phyloP scores from a whole-genome alignment of 768 basidiomycete genomes.

The Peribolospora baueri region DNA sequence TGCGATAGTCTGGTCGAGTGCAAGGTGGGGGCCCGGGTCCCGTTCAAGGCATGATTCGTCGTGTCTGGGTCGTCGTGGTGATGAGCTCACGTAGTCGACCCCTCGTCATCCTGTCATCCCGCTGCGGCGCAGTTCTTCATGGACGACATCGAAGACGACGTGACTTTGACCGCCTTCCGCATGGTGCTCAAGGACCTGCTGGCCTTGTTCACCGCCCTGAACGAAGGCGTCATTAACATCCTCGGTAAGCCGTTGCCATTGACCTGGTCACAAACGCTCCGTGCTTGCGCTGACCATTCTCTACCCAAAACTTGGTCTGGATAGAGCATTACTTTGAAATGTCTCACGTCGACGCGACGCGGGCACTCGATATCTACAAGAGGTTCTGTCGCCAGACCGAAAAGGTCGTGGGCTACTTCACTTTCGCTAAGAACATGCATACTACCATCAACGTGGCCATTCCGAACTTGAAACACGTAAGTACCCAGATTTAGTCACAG shows the following conservation, averaged over 20 bases:
- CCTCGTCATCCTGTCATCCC: background rate
- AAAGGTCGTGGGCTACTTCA: constrained; percentile 63
- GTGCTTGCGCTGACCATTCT: background rate
- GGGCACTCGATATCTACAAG: constrained; percentile 67
- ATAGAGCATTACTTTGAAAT: constrained; percentile 91
- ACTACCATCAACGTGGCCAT: constrained; percentile 81
- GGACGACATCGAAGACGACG: constrained; percentile 76
- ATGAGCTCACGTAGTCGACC: background rate
- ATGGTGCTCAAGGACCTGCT: constrained; percentile 93
- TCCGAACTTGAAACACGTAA: constrained; percentile 65
- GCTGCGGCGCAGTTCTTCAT: constrained; percentile 47
- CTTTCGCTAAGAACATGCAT: constrained; percentile 74
- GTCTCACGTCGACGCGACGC: constrained; percentile 72
- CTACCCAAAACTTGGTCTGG: background rate
- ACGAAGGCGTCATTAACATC: constrained; percentile 56
- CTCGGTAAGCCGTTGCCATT: constrained; percentile 20
- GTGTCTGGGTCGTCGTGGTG: constrained; percentile 1
- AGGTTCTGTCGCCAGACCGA: constrained; percentile 88
- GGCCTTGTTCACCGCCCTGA: constrained; percentile 83
- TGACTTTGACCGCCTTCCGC: constrained; percentile 61
- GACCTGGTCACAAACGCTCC: background rate
- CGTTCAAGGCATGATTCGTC: constrained; percentile 16
- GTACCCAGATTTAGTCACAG: background rate
- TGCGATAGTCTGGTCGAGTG: constrained; percentile 71
- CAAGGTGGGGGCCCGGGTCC: constrained; percentile 27